Conservation (phyloP, 2,329 filamentous ascomycete genomes). For the Calcarisporium arbuscula region DNA sequence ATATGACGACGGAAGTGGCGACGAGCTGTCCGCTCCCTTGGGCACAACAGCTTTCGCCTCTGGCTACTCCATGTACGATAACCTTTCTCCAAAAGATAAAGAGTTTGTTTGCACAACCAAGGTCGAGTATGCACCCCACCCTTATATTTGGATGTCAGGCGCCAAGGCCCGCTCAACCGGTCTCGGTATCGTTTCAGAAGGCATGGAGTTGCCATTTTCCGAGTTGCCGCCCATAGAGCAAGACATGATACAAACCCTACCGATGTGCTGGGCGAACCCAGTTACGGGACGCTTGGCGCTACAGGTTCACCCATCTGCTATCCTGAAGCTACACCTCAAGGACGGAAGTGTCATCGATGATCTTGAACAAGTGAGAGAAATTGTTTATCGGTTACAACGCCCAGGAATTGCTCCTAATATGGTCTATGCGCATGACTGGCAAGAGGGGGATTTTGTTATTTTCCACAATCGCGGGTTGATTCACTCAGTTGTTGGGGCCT, state of each 20-base stretch:
- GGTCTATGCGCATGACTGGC: slow-evolving; percentile 73
- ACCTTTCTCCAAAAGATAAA: slow-evolving; percentile 59
- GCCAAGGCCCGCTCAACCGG: slow-evolving; percentile 62
- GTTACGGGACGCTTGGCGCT: slow-evolving; percentile 62
- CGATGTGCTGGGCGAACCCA: slow-evolving; percentile 74
- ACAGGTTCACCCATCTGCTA: slow-evolving; percentile 67
- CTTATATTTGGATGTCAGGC: slow-evolving; percentile 74
- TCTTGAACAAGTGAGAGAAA: slow-evolving; percentile 57
- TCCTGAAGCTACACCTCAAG: slow-evolving; percentile 60
- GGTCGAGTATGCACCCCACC: slow-evolving; percentile 71
- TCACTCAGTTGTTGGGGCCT: slow-evolving; percentile 70
- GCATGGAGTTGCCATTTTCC: slow-evolving; percentile 50
- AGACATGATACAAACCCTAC: slow-evolving; percentile 62
- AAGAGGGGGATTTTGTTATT: slow-evolving; percentile 67
- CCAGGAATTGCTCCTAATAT: slow-evolving; percentile 62
- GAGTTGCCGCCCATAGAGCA: slow-evolving; percentile 61
- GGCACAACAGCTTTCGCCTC: slow-evolving; percentile 73
- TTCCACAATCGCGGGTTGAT: slow-evolving; percentile 74
- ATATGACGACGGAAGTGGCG: slow-evolving; percentile 66
- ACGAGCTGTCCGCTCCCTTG: slow-evolving; percentile 61
- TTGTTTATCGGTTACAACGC: slow-evolving; percentile 63
- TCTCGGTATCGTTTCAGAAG: slow-evolving; percentile 64
- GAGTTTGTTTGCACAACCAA: slow-evolving; percentile 59
- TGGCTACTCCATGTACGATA: slow-evolving; percentile 64
- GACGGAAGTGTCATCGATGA: slow-evolving; percentile 66